phyloP scores from a whole-genome alignment of 2,329 filamentous ascomycete species.

The Macrophomina tecta region DNA sequence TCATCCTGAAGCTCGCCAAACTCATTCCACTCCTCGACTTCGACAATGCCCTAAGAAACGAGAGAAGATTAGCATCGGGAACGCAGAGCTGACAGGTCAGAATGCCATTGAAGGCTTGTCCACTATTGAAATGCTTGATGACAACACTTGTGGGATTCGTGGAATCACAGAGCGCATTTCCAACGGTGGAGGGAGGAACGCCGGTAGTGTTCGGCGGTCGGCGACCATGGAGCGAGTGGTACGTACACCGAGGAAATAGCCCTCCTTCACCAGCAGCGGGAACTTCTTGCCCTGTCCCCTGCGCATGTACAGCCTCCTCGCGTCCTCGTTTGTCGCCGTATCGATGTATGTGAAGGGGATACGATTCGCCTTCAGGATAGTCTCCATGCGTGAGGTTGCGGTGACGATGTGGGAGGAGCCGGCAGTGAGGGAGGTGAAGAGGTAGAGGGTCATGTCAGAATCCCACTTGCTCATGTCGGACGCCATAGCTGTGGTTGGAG shows the following conservation, averaged over 20 bases:
- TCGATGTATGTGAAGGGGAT: conserved; percentile 94
- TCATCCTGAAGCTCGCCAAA: conserved; percentile 93
- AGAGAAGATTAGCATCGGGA: background rate
- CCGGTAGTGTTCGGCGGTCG: background rate
- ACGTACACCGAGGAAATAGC: conserved; percentile 81
- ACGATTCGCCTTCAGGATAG: conserved; percentile 92
- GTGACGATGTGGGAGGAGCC: conserved; percentile 97
- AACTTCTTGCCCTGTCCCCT: conserved; percentile 86
- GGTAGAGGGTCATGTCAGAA: conserved; percentile 69
- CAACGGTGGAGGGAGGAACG: background rate
- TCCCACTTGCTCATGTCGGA: conserved; percentile 52
- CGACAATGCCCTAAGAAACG: conserved; percentile 75
- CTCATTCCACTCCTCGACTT: conserved; percentile 99
- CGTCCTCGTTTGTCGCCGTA: conserved; percentile 86
- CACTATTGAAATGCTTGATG: background rate
- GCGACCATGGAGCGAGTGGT: background rate
- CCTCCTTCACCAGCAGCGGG: conserved; percentile 86
- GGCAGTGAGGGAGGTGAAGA: conserved; percentile 94
- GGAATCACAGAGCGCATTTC: background rate
- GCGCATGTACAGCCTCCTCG: conserved; percentile 86
- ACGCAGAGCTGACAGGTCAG: background rate
- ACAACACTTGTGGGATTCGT: background rate
- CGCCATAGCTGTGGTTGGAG: conserved; percentile 34
- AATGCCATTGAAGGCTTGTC: conserved; percentile 9
- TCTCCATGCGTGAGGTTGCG: conserved; percentile 92